Evolutionary conservation across 148 eudicot genomes (phyloP), one percentile per base, ranked within the genome.

Genomic region (Chenopodium quinoa): DNA sequence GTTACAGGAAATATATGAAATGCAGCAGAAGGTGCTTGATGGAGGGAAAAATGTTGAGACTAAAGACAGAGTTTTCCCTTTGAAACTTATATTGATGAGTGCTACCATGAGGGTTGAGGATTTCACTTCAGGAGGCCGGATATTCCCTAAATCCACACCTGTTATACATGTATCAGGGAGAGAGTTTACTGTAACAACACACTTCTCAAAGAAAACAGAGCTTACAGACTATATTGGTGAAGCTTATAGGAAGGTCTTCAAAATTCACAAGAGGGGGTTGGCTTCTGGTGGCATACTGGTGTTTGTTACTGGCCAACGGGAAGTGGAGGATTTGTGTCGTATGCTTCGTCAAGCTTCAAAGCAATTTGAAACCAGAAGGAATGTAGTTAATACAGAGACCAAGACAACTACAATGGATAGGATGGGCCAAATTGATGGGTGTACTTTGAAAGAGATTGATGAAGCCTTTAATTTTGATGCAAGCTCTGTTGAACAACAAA

Each of bases 251-350:
- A 96, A 88, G 82, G 95, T 96, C 70, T 63, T 96, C 75, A 78
- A 92, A 63, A 96, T 93, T 88, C 99, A 96, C 93, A 96, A 92
- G 89, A 91, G 82, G 62, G 62, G 62, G 81, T 81, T 91, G 81
- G 98, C 99, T 82, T 88, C 93, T 80, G 98, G 99, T 77, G 99
- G 98, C 80, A 89, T 93, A 87, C 98, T 96, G 81, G 94, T 94
- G 34, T 96, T 96, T 83, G 95, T 92, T 63, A 96, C 98, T 32
- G 97, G 99, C 71, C 95, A 91, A 89, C 88, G 91, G 80, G 98
- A 96, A 89, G 98, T 93, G 34, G 99, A 91, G 78, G 84, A 85
- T 76, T 86, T 96, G 82, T 96, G 99, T 78, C 82, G 78, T 74
- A 91, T 81, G 87, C 91, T 96, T 44, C 92, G 91, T 54, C 89